Evolutionary conservation across 2,329 filamentous ascomycete genomes (phyloP).

Genomic region (Colletotrichum acutatum): DNA sequence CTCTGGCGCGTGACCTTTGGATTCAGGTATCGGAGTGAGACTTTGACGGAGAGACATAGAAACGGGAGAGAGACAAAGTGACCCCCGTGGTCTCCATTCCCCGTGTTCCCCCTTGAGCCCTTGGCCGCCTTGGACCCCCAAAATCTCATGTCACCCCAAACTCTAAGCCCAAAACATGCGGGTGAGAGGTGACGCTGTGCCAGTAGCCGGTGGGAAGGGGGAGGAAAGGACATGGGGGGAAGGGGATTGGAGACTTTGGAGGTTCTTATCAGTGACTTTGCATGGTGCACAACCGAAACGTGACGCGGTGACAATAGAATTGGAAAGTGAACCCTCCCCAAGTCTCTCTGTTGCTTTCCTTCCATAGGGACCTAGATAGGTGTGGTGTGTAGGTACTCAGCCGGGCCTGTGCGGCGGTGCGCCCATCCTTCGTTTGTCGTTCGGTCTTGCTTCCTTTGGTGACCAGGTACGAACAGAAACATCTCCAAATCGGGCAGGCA

Average conservation of each 20-base stretch:
- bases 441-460: background rate
- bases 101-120: background rate
- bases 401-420: slow-evolving; percentile 24
- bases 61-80: background rate
- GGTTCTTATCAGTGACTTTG: slow-evolving; percentile 28
- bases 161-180: slow-evolving; percentile 23
- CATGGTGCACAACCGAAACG: background rate
- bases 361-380: too few relatives aligned
- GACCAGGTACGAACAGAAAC: background rate
- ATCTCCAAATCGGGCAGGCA: slow-evolving; percentile 25
- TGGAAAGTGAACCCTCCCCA: background rate
- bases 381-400: background rate
- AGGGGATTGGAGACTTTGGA: slow-evolving; percentile 1
- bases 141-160: slow-evolving; percentile 30
- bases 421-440: slow-evolving; percentile 17
- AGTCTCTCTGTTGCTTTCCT: background rate
- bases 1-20: background rate
- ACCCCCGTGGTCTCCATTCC: background rate
- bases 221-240: background rate
- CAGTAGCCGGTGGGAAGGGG: background rate
- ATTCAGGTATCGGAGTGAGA: background rate
- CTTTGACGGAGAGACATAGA: background rate
- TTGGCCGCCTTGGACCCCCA: slow-evolving; percentile 20
- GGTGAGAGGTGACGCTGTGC: slow-evolving; percentile 2
- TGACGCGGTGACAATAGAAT: background rate